Percentiles rank a stretch among this genome's conserved stretches.
Conservation (phyloP, 177 flowering plant genomes). For the Telopea speciosissima region DNA sequence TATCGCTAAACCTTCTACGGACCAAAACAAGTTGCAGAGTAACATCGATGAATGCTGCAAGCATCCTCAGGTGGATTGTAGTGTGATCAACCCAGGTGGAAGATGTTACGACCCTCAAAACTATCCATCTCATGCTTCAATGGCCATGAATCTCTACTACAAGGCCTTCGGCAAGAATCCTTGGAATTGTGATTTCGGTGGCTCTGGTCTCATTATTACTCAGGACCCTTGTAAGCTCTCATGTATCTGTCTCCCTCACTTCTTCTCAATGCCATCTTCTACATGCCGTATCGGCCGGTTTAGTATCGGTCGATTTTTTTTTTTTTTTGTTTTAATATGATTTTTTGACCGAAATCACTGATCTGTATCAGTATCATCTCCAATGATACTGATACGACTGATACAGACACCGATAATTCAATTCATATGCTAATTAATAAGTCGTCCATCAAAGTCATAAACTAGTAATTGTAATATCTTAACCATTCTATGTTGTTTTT, state of each 20-base stretch:
- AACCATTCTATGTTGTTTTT: neutral
- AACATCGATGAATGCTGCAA: neutral
- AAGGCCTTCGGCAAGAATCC: neutral
- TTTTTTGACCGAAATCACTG: too few species aligned
- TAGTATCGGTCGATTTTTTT: too few species aligned
- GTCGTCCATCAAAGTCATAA: neutral
- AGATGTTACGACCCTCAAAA: neutral
- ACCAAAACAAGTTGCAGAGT: neutral
- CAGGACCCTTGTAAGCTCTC: neutral
- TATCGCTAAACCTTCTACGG: neutral
- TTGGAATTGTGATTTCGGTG: neutral
- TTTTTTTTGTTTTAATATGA: too few species aligned
- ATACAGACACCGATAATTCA: too few species aligned
- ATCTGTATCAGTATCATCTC: too few species aligned
- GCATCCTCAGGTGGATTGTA: neutral
- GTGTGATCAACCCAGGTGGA: neutral
- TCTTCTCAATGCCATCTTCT: too few species aligned
- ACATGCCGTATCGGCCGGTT: too few species aligned
- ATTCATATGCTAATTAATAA: too few species aligned
- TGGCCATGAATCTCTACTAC: conserved; percentile 3
- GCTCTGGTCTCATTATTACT: neutral
- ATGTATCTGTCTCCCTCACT: neutral
- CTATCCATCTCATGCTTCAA: neutral
- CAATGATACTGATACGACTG: too few species aligned
- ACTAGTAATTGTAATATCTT: neutral